Conservation (phyloP, 179 eudicot species). For the Gypsophila paniculata region DNA sequence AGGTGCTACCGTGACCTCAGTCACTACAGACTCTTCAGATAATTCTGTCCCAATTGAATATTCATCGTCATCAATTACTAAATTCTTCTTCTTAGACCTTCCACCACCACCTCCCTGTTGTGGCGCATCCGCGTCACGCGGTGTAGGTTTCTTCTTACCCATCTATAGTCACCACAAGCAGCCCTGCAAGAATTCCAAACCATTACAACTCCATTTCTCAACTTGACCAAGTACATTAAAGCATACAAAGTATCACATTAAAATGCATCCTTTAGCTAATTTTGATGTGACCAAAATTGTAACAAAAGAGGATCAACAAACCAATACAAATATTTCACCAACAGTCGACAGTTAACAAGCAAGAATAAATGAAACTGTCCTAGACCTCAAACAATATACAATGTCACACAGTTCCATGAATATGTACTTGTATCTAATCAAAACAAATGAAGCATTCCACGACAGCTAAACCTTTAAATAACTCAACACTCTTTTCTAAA, state of each 20-base stretch:
- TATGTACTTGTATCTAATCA: too few relatives aligned
- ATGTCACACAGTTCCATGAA: too few relatives aligned
- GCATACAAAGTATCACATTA: neutral
- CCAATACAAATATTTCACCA: too few relatives aligned
- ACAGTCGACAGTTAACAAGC: too few relatives aligned
- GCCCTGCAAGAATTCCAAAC: neutral
- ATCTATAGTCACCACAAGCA: neutral
- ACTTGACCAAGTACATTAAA: neutral
- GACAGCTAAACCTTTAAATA: too few relatives aligned
- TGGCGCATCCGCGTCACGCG: conserved; percentile 3
- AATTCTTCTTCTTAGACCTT: conserved; percentile 46
- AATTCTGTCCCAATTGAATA: conserved; percentile 54
- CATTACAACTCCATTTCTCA: neutral
- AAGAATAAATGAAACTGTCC: too few relatives aligned
- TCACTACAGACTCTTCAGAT: conserved; percentile 40
- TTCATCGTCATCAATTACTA: conserved; percentile 69
- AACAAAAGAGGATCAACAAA: too few relatives aligned
- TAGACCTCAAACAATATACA: too few relatives aligned
- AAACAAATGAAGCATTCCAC: too few relatives aligned
- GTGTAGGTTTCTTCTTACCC: conserved; percentile 1
- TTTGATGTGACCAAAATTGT: too few relatives aligned
- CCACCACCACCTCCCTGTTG: conserved; percentile 25
- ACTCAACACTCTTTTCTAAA: too few relatives aligned
- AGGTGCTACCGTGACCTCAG: conserved; percentile 42
- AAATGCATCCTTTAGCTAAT: too few relatives aligned